Evolutionary conservation across 192 early-diverging fungal genomes (phyloP).

Genomic region (Umbelopsis vinacea): DNA sequence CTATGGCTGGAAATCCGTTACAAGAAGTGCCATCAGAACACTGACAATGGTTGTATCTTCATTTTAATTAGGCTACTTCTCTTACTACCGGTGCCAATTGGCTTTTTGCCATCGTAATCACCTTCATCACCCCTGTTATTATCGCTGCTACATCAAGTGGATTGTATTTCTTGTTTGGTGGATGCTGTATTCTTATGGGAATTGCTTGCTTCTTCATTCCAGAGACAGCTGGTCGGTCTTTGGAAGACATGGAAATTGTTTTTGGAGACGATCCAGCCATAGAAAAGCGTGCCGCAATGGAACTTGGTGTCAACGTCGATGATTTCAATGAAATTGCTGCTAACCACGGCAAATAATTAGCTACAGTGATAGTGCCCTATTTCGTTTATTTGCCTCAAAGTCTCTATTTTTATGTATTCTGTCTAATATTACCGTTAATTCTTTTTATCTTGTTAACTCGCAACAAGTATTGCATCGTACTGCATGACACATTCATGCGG

Average conservation of each 20-base stretch:
- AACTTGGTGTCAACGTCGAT: neutral
- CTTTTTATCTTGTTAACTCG: no score
- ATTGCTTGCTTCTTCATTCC: conserved; percentile 28
- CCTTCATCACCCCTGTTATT: conserved; percentile 31
- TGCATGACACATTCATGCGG: no score
- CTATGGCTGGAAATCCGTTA: neutral
- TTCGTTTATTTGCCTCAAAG: neutral
- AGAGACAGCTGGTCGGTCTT: conserved; percentile 75
- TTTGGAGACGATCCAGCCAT: conserved; percentile 43
- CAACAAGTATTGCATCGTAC: no score
- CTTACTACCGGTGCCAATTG: conserved; percentile 28
- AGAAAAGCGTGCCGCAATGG: conserved; percentile 1
- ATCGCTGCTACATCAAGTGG: conserved; percentile 19
- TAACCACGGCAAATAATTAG: conserved; percentile 7
- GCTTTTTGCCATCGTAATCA: conserved; percentile 27
- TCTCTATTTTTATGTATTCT: neutral
- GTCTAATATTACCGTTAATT: no score
- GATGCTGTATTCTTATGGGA: conserved; percentile 34
- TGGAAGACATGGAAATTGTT: conserved; percentile 87
- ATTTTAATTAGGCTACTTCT: neutral
- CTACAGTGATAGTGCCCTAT: neutral
- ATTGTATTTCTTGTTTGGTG: conserved; percentile 29
- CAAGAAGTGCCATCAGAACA: no score
- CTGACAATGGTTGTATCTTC: neutral
- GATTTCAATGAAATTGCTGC: conserved; percentile 9